phyloP scores from a whole-genome alignment of 345 rosid genomes.

The Bretschneidera sinensis region DNA sequence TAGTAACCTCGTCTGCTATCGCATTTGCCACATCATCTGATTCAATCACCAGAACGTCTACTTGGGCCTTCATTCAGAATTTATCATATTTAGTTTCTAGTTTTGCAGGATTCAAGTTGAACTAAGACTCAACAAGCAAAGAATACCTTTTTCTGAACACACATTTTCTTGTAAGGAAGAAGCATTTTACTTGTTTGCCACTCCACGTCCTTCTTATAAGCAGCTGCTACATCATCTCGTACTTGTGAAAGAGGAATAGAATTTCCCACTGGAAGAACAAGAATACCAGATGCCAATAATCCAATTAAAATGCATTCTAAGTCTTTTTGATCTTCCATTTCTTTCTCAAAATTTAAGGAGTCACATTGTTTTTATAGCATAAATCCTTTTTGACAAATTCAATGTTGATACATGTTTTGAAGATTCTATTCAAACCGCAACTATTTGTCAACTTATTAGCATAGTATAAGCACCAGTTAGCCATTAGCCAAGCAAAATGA shows the following conservation, averaged over 20 bases:
- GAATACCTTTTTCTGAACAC: constrained; percentile 57
- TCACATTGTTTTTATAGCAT: too few species aligned
- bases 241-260: constrained; percentile 62
- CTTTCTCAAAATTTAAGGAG: background rate
- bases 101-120: background rate
- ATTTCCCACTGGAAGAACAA: constrained; percentile 57
- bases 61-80: constrained; percentile 43
- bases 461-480: too few species aligned
- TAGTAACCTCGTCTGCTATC: constrained; percentile 62
- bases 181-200: constrained; percentile 53
- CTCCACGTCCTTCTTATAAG: constrained; percentile 68
- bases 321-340: background rate
- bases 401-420: too few species aligned
- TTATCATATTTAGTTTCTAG: constrained; percentile 9
- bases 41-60: constrained; percentile 51
- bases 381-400: too few species aligned
- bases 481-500: too few species aligned
- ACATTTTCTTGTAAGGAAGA: constrained; percentile 63
- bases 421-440: too few species aligned
- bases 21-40: constrained; percentile 65
- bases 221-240: constrained; percentile 67
- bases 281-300: background rate
- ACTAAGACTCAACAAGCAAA: constrained; percentile 1
- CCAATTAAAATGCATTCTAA: constrained; percentile 1
- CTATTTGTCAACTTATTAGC: too few species aligned